A percentile compares a stretch with the other conserved stretches of the same genome.
Conservation (phyloP, 1,284 basidiomycete genomes). For the Malassezia cuniculi region DNA sequence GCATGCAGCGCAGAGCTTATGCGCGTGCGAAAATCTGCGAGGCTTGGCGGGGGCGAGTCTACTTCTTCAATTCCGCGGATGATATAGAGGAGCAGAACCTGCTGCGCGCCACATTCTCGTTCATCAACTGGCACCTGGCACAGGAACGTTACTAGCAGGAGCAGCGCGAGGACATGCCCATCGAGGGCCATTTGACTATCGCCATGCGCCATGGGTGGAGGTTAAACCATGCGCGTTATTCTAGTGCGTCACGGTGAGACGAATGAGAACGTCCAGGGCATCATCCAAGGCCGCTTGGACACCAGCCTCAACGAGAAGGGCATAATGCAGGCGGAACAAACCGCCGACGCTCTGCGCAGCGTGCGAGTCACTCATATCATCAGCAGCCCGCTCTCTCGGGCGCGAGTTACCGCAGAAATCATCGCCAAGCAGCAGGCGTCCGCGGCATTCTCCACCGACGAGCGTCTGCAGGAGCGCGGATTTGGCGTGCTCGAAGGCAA, state of each 20-base stretch:
- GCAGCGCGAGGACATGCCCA: constrained; percentile 5
- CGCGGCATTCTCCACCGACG: constrained; percentile 18
- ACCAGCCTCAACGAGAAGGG: constrained; percentile 33
- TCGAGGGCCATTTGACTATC: constrained; percentile 9
- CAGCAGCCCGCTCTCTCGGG: constrained; percentile 28
- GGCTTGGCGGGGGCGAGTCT: constrained; percentile 4
- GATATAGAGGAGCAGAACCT: constrained; percentile 4
- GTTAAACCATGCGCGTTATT: constrained; percentile 16
- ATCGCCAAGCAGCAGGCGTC: constrained; percentile 12
- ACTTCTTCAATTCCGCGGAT: constrained; percentile 9
- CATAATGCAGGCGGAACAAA: constrained; percentile 24
- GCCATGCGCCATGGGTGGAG: constrained; percentile 2
- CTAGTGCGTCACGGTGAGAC: constrained; percentile 42
- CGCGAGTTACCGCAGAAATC: constrained; percentile 13
- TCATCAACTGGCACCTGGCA: constrained; percentile 1
- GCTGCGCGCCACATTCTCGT: constrained; percentile 1
- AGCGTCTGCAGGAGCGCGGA: constrained; percentile 30
- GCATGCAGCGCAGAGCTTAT: background rate
- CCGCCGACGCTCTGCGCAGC: constrained; percentile 20
- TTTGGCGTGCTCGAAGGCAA: constrained; percentile 38
- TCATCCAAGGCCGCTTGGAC: constrained; percentile 43
- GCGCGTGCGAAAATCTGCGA: background rate
- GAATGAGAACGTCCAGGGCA: constrained; percentile 31
- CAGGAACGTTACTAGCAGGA: constrained; percentile 9
- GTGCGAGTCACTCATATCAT: constrained; percentile 30